Evolutionary conservation across 805 yeast species (phyloP).

Genomic region (Candida golubevii): DNA sequence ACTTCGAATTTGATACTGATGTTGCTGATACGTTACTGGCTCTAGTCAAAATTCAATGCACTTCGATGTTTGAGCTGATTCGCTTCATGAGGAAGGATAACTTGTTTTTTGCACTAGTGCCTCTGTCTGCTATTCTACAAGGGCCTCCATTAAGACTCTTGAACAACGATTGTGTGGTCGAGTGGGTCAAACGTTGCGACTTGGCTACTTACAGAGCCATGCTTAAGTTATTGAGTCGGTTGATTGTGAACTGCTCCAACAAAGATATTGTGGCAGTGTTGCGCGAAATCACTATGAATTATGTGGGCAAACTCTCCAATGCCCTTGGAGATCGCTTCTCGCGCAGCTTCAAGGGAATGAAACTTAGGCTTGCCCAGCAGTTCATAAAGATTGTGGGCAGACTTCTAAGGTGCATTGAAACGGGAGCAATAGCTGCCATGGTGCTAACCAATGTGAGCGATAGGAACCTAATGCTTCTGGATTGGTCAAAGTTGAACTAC

Average conservation of each 20-base stretch:
- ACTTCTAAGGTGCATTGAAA: constrained; percentile 49
- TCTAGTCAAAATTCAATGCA: constrained; percentile 61
- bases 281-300: constrained; percentile 47
- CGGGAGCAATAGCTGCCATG: constrained; percentile 47
- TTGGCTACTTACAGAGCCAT: constrained; percentile 50
- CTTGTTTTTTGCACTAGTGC: constrained; percentile 48
- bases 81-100: constrained; percentile 64
- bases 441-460: constrained; percentile 43
- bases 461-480: constrained; percentile 47
- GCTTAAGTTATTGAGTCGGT: constrained; percentile 57
- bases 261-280: constrained; percentile 50
- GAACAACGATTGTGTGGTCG: constrained; percentile 41
- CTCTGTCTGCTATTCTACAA: constrained; percentile 54
- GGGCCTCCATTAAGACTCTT: constrained; percentile 59
- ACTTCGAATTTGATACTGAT: constrained; percentile 43
- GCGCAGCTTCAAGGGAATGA: constrained; percentile 44
- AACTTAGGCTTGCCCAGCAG: constrained; percentile 48
- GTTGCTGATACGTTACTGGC: constrained; percentile 59
- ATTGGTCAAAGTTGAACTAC: constrained; percentile 55
- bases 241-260: constrained; percentile 56
- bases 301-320: constrained; percentile 42
- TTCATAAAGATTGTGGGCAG: constrained; percentile 53
- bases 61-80: constrained; percentile 58
- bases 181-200: constrained; percentile 72
- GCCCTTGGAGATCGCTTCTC: constrained; percentile 44